Conservation (phyloP, 768 basidiomycete genomes). For the Leccinum ochraceum region DNA sequence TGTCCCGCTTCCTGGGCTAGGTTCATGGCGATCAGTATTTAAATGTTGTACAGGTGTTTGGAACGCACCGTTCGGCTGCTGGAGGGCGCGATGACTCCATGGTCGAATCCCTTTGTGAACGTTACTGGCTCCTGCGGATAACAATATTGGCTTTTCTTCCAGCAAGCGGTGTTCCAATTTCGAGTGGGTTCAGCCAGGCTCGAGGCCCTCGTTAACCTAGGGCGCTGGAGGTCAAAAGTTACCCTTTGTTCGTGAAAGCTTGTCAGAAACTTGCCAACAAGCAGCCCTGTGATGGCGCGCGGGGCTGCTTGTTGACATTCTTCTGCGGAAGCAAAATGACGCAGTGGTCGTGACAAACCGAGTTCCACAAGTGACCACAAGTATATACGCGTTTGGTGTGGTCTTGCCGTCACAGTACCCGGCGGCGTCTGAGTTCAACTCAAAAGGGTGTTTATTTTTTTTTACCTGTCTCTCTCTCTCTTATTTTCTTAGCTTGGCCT, state of each 20-base stretch:
- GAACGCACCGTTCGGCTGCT: slow-evolving; percentile 7
- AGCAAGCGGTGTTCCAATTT: slow-evolving; percentile 19
- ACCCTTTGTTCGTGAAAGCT: slow-evolving; percentile 8
- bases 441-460: slow-evolving; percentile 15
- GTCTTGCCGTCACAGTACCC: slow-evolving; percentile 29
- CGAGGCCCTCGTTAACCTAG: background rate
- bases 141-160: background rate
- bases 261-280: background rate
- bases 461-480: slow-evolving; percentile 2
- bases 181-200: slow-evolving; percentile 7
- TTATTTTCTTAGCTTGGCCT: slow-evolving; percentile 3
- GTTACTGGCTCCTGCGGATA: background rate
- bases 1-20: too few species aligned
- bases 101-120: background rate
- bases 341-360: slow-evolving; percentile 15
- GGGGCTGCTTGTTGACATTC: slow-evolving; percentile 1
- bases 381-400: slow-evolving; percentile 25
- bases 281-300: background rate
- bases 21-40: slow-evolving; percentile 1
- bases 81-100: background rate
- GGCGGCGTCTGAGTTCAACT: slow-evolving; percentile 21
- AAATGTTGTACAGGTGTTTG: background rate
- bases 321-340: slow-evolving; percentile 18
- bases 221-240: background rate
- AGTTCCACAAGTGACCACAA: slow-evolving; percentile 7